Conservation (phyloP, 139 green algal genomes). For the Volvox africanus region DNA sequence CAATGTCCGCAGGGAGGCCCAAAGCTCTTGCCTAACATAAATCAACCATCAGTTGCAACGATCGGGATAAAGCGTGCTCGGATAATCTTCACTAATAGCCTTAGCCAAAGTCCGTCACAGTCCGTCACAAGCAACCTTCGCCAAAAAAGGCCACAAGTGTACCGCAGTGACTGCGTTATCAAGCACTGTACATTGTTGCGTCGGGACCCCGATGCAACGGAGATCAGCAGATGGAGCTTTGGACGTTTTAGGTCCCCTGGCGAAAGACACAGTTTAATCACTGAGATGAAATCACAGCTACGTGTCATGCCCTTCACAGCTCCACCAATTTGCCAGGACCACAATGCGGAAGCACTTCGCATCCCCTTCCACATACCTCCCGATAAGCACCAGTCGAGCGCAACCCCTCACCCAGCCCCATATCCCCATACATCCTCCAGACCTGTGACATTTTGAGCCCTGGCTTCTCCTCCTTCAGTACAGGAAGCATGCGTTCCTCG, state of each 20-base stretch:
- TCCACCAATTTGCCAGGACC: neutral
- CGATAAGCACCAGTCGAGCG: neutral
- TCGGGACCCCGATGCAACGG: too few relatives aligned
- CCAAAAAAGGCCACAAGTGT: too few relatives aligned
- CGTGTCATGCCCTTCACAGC: neutral
- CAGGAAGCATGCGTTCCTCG: constrained; percentile 70
- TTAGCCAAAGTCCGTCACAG: too few relatives aligned
- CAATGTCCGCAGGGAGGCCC: too few relatives aligned
- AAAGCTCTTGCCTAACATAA: too few relatives aligned
- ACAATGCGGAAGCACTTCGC: neutral
- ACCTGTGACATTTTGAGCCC: constrained; percentile 72
- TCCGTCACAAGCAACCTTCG: too few relatives aligned
- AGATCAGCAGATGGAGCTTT: too few relatives aligned
- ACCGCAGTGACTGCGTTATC: too few relatives aligned
- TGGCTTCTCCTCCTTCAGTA: constrained; percentile 81
- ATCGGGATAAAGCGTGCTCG: too few relatives aligned
- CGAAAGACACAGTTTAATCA: neutral
- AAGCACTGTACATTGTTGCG: too few relatives aligned
- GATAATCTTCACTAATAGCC: too few relatives aligned
- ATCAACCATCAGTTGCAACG: too few relatives aligned
- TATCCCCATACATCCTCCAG: neutral
- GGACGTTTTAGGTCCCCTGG: neutral
- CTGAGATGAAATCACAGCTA: neutral
- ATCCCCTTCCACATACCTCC: neutral
- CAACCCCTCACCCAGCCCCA: neutral